These are phyloP conservation scores for Esteya vermicola DNA, from an alignment of 2,329 filamentous ascomycete species.

Conservation along the genomic window DNA sequence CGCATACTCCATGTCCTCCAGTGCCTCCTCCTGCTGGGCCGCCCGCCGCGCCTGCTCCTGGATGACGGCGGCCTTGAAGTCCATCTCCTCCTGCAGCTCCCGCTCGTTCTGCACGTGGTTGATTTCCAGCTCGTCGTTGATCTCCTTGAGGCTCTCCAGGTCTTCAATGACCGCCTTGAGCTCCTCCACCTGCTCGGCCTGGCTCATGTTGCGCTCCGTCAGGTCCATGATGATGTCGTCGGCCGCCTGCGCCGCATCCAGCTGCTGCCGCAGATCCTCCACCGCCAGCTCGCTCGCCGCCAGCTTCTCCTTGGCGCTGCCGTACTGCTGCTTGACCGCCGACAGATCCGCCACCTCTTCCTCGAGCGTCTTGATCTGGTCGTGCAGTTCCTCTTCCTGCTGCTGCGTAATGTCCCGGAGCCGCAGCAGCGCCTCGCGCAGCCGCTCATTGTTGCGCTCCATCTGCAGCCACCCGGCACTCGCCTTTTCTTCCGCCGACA, in stretches of 20 bases:
- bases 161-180: conserved; percentile 73
- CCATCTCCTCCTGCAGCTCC: conserved; percentile 85
- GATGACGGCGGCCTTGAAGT: conserved; percentile 73
- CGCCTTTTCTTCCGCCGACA: conserved; percentile 75
- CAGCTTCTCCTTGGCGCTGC: conserved; percentile 58
- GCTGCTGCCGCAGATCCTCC: conserved; percentile 77
- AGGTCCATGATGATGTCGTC: conserved; percentile 93
- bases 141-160: conserved; percentile 75
- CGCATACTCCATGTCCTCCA: conserved; percentile 84
- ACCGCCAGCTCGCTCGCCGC: conserved; percentile 58
- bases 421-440: conserved; percentile 71
- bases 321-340: conserved; percentile 53
- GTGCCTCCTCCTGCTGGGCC: conserved; percentile 60
- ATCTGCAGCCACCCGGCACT: conserved; percentile 83
- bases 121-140: conserved; percentile 86
- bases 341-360: conserved; percentile 57
- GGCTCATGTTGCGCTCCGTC: conserved; percentile 70
- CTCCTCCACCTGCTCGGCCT: conserved; percentile 72
- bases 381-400: conserved; percentile 64
- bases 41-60: conserved; percentile 65
- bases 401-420: conserved; percentile 80
- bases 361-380: conserved; percentile 60
- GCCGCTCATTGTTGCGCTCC: conserved; percentile 76
- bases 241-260: conserved; percentile 75
- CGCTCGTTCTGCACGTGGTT: conserved; percentile 90